phyloP scores from a whole-genome alignment of 306 rosid genomes.

The Quercus dentata region DNA sequence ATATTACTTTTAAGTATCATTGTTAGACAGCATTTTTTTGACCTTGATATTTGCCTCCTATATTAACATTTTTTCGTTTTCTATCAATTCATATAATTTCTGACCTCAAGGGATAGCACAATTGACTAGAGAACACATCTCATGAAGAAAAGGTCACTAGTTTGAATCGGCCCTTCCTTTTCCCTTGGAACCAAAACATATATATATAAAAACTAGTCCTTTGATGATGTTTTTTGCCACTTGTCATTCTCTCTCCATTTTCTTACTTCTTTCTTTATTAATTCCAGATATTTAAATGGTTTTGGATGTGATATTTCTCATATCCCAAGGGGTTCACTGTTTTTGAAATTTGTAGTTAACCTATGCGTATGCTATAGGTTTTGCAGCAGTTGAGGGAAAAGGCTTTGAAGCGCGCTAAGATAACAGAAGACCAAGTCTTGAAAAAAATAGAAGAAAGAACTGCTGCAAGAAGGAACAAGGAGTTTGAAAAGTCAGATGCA shows the following conservation, averaged over 20 bases:
- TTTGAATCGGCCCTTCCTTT: not conserved
- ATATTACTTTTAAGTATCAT: no score
- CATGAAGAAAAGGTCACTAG: no score
- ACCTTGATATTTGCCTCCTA: not conserved
- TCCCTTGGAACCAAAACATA: not conserved
- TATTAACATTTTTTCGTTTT: not conserved
- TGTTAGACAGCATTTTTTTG: not conserved
- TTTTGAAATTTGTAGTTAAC: not conserved
- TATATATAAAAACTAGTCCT: not conserved
- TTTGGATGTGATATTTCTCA: not conserved
- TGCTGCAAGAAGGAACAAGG: conserved; percentile 69
- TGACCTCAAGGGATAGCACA: not conserved
- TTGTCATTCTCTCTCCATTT: not conserved
- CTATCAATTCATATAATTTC: not conserved
- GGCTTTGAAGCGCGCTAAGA: conserved; percentile 76
- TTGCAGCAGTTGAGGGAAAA: conserved; percentile 72
- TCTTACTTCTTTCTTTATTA: not conserved
- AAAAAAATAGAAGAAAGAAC: conserved; percentile 69
- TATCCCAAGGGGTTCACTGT: not conserved
- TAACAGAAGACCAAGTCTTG: conserved; percentile 67
- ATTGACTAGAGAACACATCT: no score
- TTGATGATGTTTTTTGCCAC: not conserved
- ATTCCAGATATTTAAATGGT: not conserved
- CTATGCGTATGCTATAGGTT: conserved; percentile 39
- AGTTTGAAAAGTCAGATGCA: conserved; percentile 76